Evolutionary conservation across 495 filamentous ascomycete genomes (phyloP), one percentile per base, ranked within the genome.

Genomic region (Podospora fimiseda): DNA sequence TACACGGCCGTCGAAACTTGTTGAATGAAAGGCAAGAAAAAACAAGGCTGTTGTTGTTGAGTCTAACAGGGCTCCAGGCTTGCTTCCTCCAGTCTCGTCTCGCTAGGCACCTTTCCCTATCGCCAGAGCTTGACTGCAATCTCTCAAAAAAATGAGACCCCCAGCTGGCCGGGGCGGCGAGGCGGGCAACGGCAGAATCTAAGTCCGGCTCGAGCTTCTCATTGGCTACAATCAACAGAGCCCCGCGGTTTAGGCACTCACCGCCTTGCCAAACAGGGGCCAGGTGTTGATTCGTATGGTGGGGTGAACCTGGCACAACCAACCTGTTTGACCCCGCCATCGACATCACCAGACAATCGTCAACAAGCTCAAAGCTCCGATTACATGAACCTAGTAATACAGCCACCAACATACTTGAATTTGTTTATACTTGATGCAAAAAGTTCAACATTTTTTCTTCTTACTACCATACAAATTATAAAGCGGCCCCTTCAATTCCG

Each of bases 131-230:
- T 42, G 38, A 48, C 50, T 47, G 53, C 53, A 60, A 63, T 47
- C 51, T 58, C 64, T 6, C 5, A 60, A 65, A 67, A 67, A 65
- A 65, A 50, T 67, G 56, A 62, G 55, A 43, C 53, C 48, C n/a
- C 13, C 40, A 19, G 33, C 21, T 50, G 56, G 33, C 39, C n/a
- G n/a, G n/a, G 27, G 46, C 30, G 38, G 38, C 23, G 33, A 41
- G 53, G 59, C 62, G 60, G 61, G 52, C 54, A 20, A 37, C 56
- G 62, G 62, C 60, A 60, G 57, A 65, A 60, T 58, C 59, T 57
- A 59, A 60, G 59, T 59, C 59, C 60, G 55, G 33, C 46, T 20
- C 51, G 43, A 51, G 48, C 30, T 47, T 58, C 39, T 55, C 59
- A 51, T 62, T 60, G 58, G 56, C 19, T 48, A 21, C 22, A 9